Evolutionary conservation across 306 rosid genomes (phyloP).

Genomic region (Casuarina equisetifolia): DNA sequence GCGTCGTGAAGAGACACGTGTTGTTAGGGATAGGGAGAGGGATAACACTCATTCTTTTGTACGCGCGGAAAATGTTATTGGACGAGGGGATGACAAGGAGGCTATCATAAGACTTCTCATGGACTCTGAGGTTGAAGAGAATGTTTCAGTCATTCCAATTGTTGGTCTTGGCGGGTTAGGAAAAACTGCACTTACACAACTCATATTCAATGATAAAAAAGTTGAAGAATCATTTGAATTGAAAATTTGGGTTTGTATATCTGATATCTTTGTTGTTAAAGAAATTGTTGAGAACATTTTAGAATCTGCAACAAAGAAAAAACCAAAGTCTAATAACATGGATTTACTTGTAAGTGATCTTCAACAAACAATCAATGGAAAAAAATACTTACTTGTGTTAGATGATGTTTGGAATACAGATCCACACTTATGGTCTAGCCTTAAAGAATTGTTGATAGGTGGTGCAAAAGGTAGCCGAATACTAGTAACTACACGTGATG

Average conservation of each 20-base stretch:
- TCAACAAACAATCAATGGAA: neutral
- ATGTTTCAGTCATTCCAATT: constrained; percentile 13
- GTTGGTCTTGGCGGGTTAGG: constrained; percentile 25
- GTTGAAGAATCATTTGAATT: neutral
- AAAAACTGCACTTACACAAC: constrained; percentile 23
- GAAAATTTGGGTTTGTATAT: neutral
- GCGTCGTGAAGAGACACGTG: too few species aligned
- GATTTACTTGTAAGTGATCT: neutral
- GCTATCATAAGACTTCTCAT: neutral
- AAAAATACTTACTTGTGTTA: constrained; percentile 7
- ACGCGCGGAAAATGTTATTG: neutral
- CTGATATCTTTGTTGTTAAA: neutral
- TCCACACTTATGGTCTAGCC: too few species aligned
- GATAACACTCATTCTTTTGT: neutral
- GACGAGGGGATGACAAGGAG: constrained; percentile 14
- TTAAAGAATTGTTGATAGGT: too few species aligned
- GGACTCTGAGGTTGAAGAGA: neutral
- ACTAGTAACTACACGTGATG: too few species aligned
- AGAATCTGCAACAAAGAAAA: neutral
- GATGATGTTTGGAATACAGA: constrained; percentile 13
- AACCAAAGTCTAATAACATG: neutral
- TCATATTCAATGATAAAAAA: neutral
- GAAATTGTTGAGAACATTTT: neutral
- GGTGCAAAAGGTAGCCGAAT: too few species aligned
- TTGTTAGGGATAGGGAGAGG: neutral